Evolutionary conservation across 139 green algal genomes (phyloP), one percentile per base, ranked within the genome.

Genomic region (Ettlia oleoabundans): DNA sequence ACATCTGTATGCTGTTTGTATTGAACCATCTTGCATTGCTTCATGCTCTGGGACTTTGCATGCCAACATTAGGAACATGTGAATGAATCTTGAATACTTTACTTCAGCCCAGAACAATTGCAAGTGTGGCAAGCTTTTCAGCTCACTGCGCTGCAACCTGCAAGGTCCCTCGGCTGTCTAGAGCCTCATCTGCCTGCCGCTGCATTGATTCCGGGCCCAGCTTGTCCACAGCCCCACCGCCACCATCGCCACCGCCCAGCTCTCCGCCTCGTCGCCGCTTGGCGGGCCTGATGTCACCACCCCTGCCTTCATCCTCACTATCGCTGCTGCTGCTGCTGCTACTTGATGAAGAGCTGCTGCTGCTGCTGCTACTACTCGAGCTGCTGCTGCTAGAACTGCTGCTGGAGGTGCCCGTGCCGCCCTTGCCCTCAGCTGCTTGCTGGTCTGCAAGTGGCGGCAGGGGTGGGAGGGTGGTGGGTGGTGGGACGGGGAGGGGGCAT

Each of bases 361-460:
- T 84, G 51, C 82, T 89, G n/a, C 47, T 70, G 43, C 63, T 76
- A 28, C 41, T 47, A 22, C 42, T 69, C 8, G 75, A 81, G 37
- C 52, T 71, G 33, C 41, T 83, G 74, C 78, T 84, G 51, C 82
- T 89, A 67, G 79, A 86, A 77, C 75, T 81, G 69, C 80, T 78
- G 42, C 73, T 81, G 67, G 51, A 51, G 30, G 63, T 68, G 52
- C 80, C 87, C 37, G 65, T 86, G 69, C 75, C 51, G 51, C 77
- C 78, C 41, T 70, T 69, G 35, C 78, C 78, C 3, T 33, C 62
- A 0, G 78, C 78, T 0, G 65, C 66, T 51, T 77, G 24, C 65
- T 83, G 9, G 66, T 83, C 78, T 69, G n/a, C n/a, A n/a, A n/a
- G n/a, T n/a, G n/a, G n/a, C n/a, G n/a, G n/a, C n/a, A n/a, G n/a